A percentile compares a stretch with the other conserved stretches of the same genome.
These are phyloP conservation scores for Sechiopsis laciniata DNA, from an alignment of 306 rosid genomes.

Conservation along the genomic window DNA sequence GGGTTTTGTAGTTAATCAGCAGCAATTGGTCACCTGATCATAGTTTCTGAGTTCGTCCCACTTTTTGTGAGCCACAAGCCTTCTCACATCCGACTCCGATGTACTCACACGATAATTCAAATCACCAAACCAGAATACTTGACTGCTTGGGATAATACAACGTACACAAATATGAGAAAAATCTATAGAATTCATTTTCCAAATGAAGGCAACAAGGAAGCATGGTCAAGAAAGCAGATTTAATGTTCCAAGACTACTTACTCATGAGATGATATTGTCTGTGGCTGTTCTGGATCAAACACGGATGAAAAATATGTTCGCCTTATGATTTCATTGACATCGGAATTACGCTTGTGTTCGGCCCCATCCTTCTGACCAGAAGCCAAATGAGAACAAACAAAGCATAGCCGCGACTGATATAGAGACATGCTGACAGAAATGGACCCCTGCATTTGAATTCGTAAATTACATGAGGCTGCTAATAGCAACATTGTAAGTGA, in stretches of 20 bases:
- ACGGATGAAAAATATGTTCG: conserved; percentile 76
- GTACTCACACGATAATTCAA: conserved; percentile 82
- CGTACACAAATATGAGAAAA: background rate
- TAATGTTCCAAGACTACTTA: conserved; percentile 34
- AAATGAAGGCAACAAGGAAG: background rate
- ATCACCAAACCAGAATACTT: conserved; percentile 95
- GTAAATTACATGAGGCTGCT: too few species aligned
- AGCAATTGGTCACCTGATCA: conserved; percentile 65
- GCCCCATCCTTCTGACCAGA: conserved; percentile 92
- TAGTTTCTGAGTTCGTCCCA: conserved; percentile 68
- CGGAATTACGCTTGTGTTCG: conserved; percentile 72
- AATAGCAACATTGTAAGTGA: conserved; percentile 22
- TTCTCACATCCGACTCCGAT: conserved; percentile 53
- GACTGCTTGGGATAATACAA: conserved; percentile 35
- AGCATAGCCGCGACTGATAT: conserved; percentile 82
- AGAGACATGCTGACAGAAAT: conserved; percentile 91
- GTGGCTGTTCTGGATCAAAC: conserved; percentile 71
- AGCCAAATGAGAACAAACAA: conserved; percentile 89
- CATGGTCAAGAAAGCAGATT: background rate
- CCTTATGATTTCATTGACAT: conserved; percentile 67
- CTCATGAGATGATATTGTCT: conserved; percentile 85
- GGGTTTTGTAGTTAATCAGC: conserved; percentile 2
- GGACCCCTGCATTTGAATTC: conserved; percentile 68
- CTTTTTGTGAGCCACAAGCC: conserved; percentile 48
- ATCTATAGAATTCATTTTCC: background rate